Base-by-base conservation (phyloP, 2,329 filamentous ascomycete species). In the Apiospora sp. region DNA sequence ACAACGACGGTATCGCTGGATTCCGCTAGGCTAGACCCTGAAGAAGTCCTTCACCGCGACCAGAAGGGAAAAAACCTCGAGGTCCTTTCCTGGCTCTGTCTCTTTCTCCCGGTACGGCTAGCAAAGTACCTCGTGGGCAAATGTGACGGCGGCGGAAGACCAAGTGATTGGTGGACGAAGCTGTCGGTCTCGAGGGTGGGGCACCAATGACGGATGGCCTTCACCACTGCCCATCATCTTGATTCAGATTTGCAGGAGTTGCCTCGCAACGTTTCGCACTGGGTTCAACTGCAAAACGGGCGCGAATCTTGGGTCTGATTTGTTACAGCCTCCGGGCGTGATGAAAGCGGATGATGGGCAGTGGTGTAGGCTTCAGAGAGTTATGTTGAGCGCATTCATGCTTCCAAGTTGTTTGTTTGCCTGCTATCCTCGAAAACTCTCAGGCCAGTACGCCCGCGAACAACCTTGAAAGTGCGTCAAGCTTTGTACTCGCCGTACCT, bases 221-320 rank as follows among this genome's bases (percentile, higher is more conserved):
- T 64, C 58, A 64, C 58, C 34, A 64, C 58, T 34, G 34, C 16
- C 27, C 67, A 64, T 71, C 61, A 64, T 71, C 67, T 71, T 71
- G 72, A 73, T 71, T 73, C 72, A 73, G 69, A 73, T 64, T 69
- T 69, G 54, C 48, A 64, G 19, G 43, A 69, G 43, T 58, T 70
- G 67, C 46, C 69, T 24, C n/a, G 69, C 67, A 69, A 34, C 48
- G 69, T 68, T 68, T 67, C 54, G 54, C 68, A 72, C 58, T 64
- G 58, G 58, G 58, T 64, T 64, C 58, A 41, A n/a, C 34, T 64
- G 58, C 58, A 64, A 64, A 64, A 64, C 58, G 58, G 34, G 22
- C 34, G 30, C 58, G 34, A 64, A 61, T 61, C 30, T 64, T 64
- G 34, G 58, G 58, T 24, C 58, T 41, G 58, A n/a, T 24, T 24